A percentile compares a stretch with the other conserved stretches of the same genome.
Evolutionary conservation across 352 stramenopile genomes (phyloP).

Genomic region (Globisporangium sylvaticum): DNA sequence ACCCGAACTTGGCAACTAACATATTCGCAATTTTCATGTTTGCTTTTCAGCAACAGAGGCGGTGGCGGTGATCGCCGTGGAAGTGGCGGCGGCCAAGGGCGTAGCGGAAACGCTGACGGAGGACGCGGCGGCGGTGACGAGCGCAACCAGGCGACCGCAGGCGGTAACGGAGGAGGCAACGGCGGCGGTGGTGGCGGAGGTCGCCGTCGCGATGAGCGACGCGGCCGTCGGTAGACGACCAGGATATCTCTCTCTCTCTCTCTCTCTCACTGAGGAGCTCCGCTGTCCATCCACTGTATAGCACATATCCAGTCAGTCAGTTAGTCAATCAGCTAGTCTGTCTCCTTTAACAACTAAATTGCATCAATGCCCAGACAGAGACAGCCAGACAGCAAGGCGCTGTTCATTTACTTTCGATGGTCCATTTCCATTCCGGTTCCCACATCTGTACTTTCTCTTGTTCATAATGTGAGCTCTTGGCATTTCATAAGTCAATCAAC

Average conservation of each 20-base stretch:
- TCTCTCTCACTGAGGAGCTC: not conserved
- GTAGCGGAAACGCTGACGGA: constrained; percentile 9
- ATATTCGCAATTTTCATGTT: not conserved
- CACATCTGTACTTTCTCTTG: constrained; percentile 4
- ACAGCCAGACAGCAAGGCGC: not conserved
- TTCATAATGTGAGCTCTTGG: not conserved
- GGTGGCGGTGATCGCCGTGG: not conserved
- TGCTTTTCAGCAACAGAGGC: not conserved
- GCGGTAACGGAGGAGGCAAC: constrained; percentile 10
- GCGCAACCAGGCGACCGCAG: constrained; percentile 4
- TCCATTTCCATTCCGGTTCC: not conserved
- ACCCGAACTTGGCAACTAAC: not conserved
- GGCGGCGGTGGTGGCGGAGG: constrained; percentile 18
- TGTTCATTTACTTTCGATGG: not conserved
- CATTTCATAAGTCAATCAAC: not conserved
- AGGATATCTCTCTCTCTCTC: not conserved
- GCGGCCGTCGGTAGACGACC: constrained; percentile 37
- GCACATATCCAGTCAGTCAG: not conserved
- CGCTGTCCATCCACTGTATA: not conserved
- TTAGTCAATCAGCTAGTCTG: not conserved
- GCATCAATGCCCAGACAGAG: not conserved
- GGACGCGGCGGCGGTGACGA: constrained; percentile 12
- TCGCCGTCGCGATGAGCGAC: constrained; percentile 26
- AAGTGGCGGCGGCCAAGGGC: constrained; percentile 8
- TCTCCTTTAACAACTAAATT: not conserved